phyloP scores from a whole-genome alignment of 441 rosid species.

The Erodium chrysanthum region DNA sequence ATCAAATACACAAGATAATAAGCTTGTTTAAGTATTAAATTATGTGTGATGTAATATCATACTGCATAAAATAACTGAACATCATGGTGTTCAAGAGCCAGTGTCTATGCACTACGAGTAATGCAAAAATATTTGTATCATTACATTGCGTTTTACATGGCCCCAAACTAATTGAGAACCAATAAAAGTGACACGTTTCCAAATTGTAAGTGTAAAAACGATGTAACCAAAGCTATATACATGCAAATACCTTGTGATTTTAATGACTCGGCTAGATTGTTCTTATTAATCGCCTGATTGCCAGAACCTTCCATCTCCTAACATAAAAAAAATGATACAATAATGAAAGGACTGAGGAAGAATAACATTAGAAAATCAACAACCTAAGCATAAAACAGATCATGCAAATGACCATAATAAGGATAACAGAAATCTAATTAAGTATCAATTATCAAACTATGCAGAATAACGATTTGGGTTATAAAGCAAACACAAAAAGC shows the following conservation, averaged over 20 bases:
- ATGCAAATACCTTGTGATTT: constrained; percentile 54
- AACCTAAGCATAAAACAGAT: neutral
- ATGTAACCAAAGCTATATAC: constrained; percentile 5
- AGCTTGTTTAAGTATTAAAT: constrained; percentile 14
- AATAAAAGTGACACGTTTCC: neutral
- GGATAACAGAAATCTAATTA: neutral
- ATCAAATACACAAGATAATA: constrained; percentile 21
- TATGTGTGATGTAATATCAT: neutral
- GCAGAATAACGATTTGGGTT: neutral
- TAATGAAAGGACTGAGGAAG: neutral
- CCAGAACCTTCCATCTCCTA: constrained; percentile 77
- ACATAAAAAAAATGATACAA: constrained; percentile 13
- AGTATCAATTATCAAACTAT: too few species aligned
- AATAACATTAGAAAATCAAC: neutral
- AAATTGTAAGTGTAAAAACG: constrained; percentile 6
- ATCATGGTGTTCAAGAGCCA: neutral
- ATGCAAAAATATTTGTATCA: neutral
- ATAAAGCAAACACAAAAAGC: neutral
- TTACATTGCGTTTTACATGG: neutral
- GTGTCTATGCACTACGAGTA: neutral
- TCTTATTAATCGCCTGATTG: constrained; percentile 38
- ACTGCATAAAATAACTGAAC: neutral
- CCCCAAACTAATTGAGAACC: neutral
- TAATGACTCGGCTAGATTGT: constrained; percentile 55
- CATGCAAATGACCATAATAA: neutral